Conservation (phyloP, 108 stramenopile genomes). For the Nitzschia sp. region DNA sequence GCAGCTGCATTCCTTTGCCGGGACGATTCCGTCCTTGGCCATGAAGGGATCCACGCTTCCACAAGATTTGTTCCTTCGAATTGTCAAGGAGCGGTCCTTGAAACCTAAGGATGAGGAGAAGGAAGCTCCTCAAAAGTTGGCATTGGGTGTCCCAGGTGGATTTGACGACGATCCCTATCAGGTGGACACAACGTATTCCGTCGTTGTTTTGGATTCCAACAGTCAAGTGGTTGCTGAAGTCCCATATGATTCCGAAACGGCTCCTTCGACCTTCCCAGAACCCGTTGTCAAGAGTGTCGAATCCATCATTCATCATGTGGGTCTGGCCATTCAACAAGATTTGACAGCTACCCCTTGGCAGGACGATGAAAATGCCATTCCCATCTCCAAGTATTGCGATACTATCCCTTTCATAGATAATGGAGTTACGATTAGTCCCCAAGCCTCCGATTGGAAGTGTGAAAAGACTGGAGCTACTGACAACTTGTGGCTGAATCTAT, state of each 20-base stretch:
- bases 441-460: conserved; percentile 77
- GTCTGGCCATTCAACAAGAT: conserved; percentile 78
- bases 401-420: conserved; percentile 78
- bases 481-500: conserved; percentile 98
- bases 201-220: conserved; percentile 64
- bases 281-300: conserved; percentile 65
- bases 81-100: conserved; percentile 55
- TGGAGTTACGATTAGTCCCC: conserved; percentile 63
- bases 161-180: conserved; percentile 87
- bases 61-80: conserved; percentile 77
- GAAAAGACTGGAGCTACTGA: conserved; percentile 72
- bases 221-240: conserved; percentile 41
- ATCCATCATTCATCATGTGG: conserved; percentile 88
- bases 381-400: conserved; percentile 64
- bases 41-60: conserved; percentile 11
- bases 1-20: conserved; percentile 84
- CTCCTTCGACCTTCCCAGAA: conserved; percentile 61
- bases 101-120: conserved; percentile 31
- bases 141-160: conserved; percentile 92
- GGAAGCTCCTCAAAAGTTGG: conserved; percentile 70
- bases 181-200: conserved; percentile 65
- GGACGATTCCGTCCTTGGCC: conserved; percentile 72
- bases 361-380: conserved; percentile 68
- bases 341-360: conserved; percentile 62
- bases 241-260: conserved; percentile 50